phyloP scores from a whole-genome alignment of 2,329 filamentous ascomycete genomes.

The Fusarium proliferatum region DNA sequence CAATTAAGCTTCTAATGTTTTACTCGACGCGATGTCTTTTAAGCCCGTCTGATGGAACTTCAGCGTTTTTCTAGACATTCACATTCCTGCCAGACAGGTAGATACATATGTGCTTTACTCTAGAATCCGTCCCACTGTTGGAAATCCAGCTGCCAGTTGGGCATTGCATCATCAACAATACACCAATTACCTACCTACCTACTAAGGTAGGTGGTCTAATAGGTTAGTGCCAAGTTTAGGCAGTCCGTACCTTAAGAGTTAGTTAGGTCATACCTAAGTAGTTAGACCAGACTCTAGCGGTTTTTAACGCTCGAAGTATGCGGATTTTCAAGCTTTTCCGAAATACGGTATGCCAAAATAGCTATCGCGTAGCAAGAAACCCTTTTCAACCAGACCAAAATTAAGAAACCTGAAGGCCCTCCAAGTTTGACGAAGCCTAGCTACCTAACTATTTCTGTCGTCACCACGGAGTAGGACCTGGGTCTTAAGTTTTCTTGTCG shows the following conservation, averaged over 20 bases:
- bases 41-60: not conserved
- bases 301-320: not conserved
- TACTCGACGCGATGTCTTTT: not conserved
- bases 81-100: not conserved
- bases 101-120: not conserved
- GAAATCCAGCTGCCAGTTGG: not conserved
- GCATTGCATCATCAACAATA: conserved; percentile 11
- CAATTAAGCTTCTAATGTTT: not conserved
- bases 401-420: not conserved
- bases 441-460: not conserved
- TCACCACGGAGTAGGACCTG: not conserved
- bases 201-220: not conserved
- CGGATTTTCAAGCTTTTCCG: not conserved
- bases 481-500: not conserved
- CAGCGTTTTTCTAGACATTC: not conserved
- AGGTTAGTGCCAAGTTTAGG: not conserved
- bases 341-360: not conserved
- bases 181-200: not conserved
- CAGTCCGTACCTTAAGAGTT: not conserved
- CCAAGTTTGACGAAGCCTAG: not conserved
- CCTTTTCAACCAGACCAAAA: not conserved
- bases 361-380: not conserved
- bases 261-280: no score
- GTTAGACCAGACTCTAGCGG: not conserved
- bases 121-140: not conserved